Conservation (phyloP, 1,284 basidiomycete genomes). For the Ceratobasidium sp. region DNA sequence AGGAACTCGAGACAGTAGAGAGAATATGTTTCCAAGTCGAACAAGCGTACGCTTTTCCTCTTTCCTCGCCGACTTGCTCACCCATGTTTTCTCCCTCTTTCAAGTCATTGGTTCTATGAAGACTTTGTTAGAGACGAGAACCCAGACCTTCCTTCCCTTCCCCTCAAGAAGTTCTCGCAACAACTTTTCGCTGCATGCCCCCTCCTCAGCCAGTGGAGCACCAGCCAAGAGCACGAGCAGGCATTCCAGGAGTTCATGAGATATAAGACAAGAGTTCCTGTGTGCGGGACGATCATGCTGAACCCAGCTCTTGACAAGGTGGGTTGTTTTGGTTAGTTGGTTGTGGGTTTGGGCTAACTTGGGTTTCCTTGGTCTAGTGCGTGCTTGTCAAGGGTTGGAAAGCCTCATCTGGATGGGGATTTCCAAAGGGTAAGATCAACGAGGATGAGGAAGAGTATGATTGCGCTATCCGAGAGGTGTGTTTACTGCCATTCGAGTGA, state of each 20-base stretch:
- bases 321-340: conserved; percentile 50
- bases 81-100: conserved; percentile 4
- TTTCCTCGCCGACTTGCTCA: conserved; percentile 46
- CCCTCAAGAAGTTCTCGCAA: conserved; percentile 94
- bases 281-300: conserved; percentile 98
- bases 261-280: conserved; percentile 97
- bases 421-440: conserved; percentile 99
- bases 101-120: conserved; percentile 99
- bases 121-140: conserved; percentile 96
- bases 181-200: conserved; percentile 90
- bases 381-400: conserved; percentile 98
- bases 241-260: conserved; percentile 88
- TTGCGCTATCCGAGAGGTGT: conserved; percentile 92
- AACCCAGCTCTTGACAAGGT: conserved; percentile 95
- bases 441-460: conserved; percentile 85
- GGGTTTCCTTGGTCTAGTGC: conserved; percentile 65
- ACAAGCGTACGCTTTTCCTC: conserved; percentile 82
- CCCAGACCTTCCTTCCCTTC: conserved; percentile 85
- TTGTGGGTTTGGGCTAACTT: neutral
- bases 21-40: conserved; percentile 99
- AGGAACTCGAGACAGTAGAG: conserved; percentile 91
- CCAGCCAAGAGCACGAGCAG: conserved; percentile 78
- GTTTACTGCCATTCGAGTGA: conserved; percentile 49
- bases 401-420: conserved; percentile 95
- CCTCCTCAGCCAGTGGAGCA: conserved; percentile 75